Evolutionary conservation across 2,329 filamentous ascomycete genomes (phyloP), one percentile per base, ranked within the genome.

Genomic region (Fusarium vanettenii): DNA sequence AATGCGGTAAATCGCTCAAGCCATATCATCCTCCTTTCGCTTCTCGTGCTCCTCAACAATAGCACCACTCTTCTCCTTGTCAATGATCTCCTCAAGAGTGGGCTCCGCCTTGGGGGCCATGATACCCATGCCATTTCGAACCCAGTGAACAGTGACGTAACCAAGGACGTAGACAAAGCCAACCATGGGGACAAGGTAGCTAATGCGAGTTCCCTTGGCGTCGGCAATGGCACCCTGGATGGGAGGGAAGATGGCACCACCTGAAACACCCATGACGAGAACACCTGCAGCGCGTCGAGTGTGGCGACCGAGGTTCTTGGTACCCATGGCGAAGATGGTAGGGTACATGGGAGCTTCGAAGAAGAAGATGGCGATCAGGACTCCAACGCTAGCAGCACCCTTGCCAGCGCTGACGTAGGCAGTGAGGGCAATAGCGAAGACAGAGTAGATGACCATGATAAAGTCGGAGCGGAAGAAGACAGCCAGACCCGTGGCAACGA

Each of bases 341-440:
- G 94, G 93, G 86, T 95, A 96, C 82, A 92, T 93, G 79, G 94
- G 93, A 7, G 90, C 92, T 83, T 94, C 93, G 81, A 95, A 95
- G 86, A 95, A 95, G 56, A 95, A 87, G 22, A 92, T 90, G 31
- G 93, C 73, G 81, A 90, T 93, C 35, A 95, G 87, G 86, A 95
- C 91, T n/a, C 86, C 84, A 67, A 91, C 84, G 59, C 87, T 87
- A 1, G 81, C 82, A 74, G 86, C 83, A 31, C 85, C 86, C 5
- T 31, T 6, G 13, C 81, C 74, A 69, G 85, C 82, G 4, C 86
- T 86, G 78, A 87, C 86, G 57, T 87, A 80, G 9, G 87, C 86
- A 14, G 82, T 84, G 41, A 87, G 79, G 82, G 94, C 95, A 65
- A 93, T 82, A 79, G 94, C 89, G 77, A 89, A 90, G 72, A 86